Base-by-base conservation (phyloP, 192 early-diverging fungal genomes). In the Lobulomyces angularis region DNA sequence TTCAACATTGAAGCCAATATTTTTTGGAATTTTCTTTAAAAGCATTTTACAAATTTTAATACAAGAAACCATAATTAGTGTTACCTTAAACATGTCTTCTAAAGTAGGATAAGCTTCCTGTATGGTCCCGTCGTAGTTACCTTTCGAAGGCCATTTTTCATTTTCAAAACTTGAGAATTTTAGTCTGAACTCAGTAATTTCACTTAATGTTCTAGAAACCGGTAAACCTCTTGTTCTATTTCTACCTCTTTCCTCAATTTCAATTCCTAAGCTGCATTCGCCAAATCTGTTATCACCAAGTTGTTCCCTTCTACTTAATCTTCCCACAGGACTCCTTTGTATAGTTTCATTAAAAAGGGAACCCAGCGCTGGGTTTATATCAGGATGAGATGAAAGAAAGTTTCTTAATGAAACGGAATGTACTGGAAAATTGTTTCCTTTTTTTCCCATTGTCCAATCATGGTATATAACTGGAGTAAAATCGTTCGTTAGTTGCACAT, bases 401-500 rank as follows among this genome's bases (percentile, higher is more conserved):
- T 73, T 45, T 11, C 14, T 19, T 5, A 51, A 37, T 12, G 50
- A 56, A 5, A 73, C 32, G 8, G 41, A 23, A 19, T 46, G 56
- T n/a, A 73, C 18, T 28, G 64, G 52, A 7, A 59, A 18, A 25
- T 32, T 35, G 41, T 44, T 39, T 8, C 55, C 63, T 7, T 36
- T 58, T 58, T 69, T 63, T 31, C 34, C 50, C 12, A 68, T 46
- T n/a, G 51, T 31, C 29, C 86, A 93, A 56, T 96, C 90, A 46
- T 96, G 92, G 54, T 96, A 96, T 27, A 96, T 53, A 18, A 93
- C 82, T 5, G 84, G 84, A 0, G 74, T 72, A 48, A 71, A 54
- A 50, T 96, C 90, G 45, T 84, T 84, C 6, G 88, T 89, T 46
- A 96, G 56, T 66, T 96, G 92, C 14, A 88, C 86, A 48, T 96